A percentile compares a stretch with the other conserved stretches of the same genome.
phyloP scores from a whole-genome alignment of 2,329 filamentous ascomycete genomes.

The Cadophora sp. region DNA sequence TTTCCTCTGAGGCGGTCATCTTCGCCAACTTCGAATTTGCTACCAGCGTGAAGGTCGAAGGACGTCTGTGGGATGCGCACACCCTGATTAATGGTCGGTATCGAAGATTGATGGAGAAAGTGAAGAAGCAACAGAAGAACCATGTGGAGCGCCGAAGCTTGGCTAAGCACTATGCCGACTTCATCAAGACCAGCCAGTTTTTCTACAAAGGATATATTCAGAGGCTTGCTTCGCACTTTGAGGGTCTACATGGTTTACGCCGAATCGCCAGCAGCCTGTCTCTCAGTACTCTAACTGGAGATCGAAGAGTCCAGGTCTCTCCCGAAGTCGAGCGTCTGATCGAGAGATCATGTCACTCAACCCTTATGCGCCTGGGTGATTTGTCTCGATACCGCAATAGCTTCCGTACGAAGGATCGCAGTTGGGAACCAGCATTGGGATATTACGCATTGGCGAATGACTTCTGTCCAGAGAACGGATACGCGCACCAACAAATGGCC shows the following conservation, averaged over 20 bases:
- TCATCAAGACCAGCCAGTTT: conserved; percentile 84
- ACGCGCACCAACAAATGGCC: conserved; percentile 88
- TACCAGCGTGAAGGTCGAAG: conserved; percentile 68
- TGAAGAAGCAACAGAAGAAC: conserved; percentile 52
- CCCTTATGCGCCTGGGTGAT: conserved; percentile 87
- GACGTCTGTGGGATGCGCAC: conserved; percentile 80
- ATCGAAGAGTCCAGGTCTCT: conserved; percentile 36
- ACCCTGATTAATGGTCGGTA: conserved; percentile 79
- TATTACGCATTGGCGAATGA: conserved; percentile 86
- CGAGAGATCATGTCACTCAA: conserved; percentile 78
- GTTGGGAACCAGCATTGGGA: conserved; percentile 79
- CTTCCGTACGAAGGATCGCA: conserved; percentile 70
- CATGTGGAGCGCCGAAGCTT: conserved; percentile 74
- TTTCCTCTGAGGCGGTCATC: conserved; percentile 74
- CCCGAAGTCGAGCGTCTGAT: conserved; percentile 53
- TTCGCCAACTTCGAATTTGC: conserved; percentile 75
- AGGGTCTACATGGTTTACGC: conserved; percentile 40
- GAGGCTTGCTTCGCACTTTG: conserved; percentile 69
- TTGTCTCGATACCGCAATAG: conserved; percentile 85
- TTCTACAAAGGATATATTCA: conserved; percentile 91
- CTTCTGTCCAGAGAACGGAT: conserved; percentile 79
- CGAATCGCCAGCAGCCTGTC: conserved; percentile 44
- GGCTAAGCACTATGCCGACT: conserved; percentile 81
- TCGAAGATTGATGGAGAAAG: conserved; percentile 68
- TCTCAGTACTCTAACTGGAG: conserved; percentile 38